These are phyloP conservation scores for Diplodia intermedia DNA, from an alignment of 2,329 filamentous ascomycete genomes.

Conservation along the genomic window DNA sequence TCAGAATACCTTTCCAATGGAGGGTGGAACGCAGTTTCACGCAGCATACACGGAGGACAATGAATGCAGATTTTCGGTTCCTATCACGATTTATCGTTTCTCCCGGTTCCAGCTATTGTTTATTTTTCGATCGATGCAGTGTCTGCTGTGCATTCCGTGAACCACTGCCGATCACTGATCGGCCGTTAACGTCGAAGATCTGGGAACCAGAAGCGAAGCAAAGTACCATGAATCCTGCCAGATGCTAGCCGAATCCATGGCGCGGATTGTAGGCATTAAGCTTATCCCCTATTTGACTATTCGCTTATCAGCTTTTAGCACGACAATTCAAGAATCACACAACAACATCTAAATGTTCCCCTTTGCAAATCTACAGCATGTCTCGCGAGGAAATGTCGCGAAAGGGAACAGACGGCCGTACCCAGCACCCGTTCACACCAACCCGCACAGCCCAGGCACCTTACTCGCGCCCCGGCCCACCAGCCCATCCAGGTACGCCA, in stretches of 20 bases:
- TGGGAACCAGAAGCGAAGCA: background rate
- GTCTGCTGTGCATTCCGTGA: conserved; percentile 5
- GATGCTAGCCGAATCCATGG: background rate
- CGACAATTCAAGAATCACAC: too few species aligned
- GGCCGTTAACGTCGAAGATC: background rate
- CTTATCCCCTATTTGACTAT: background rate
- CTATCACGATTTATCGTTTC: background rate
- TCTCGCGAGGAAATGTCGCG: background rate
- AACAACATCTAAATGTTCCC: too few species aligned
- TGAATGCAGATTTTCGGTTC: conserved; percentile 17
- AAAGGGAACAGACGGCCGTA: too few species aligned
- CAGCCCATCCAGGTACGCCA: conserved; percentile 75
- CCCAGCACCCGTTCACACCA: background rate
- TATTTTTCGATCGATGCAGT: background rate
- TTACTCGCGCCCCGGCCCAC: conserved; percentile 61
- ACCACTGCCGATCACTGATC: conserved; percentile 6
- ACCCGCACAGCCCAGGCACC: conserved; percentile 41
- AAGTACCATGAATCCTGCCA: background rate
- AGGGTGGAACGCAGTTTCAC: background rate
- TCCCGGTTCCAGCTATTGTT: too few species aligned
- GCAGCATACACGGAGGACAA: conserved; percentile 2
- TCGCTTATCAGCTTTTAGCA: too few species aligned
- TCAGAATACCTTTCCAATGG: background rate
- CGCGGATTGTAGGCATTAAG: background rate
- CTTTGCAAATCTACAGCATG: background rate